These are phyloP conservation scores for Candida taoyuanica DNA, from an alignment of 805 yeast genomes.

Conservation along the genomic window DNA sequence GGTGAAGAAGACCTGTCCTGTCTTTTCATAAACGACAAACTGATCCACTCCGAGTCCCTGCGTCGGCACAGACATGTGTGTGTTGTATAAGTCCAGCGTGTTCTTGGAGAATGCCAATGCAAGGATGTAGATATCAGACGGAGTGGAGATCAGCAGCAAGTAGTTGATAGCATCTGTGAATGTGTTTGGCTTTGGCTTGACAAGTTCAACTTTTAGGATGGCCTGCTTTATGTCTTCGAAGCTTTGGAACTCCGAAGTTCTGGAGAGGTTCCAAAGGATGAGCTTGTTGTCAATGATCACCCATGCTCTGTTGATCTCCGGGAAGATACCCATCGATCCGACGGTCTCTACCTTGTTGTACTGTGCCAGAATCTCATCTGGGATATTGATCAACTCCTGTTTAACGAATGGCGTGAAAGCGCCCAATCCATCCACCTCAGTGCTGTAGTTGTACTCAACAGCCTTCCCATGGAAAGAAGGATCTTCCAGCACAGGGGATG, in stretches of 20 bases:
- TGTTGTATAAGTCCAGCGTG: conserved; percentile 67
- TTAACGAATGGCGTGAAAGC: conserved; percentile 74
- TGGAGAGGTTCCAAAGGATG: conserved; percentile 75
- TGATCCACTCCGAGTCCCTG: conserved; percentile 72
- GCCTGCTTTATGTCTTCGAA: conserved; percentile 80
- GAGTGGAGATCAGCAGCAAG: conserved; percentile 72
- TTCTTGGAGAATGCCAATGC: conserved; percentile 59
- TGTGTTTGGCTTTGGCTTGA: conserved; percentile 75
- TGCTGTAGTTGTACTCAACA: conserved; percentile 64
- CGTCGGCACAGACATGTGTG: conserved; percentile 74
- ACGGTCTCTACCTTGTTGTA: conserved; percentile 60
- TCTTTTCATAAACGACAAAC: conserved; percentile 51
- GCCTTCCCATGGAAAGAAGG: conserved; percentile 46
- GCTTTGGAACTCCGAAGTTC: conserved; percentile 63
- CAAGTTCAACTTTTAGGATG: conserved; percentile 68
- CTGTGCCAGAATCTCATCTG: conserved; percentile 75
- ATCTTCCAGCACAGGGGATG: conserved; percentile 51
- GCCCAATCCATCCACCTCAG: conserved; percentile 39
- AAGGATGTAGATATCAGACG: conserved; percentile 69
- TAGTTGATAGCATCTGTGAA: conserved; percentile 76
- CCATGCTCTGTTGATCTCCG: conserved; percentile 82
- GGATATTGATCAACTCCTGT: conserved; percentile 62
- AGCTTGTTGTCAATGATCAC: conserved; percentile 75
- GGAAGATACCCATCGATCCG: conserved; percentile 78
- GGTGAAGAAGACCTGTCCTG: conserved; percentile 79